Conservation (phyloP, 371 early-diverging fungal species). For the Chytridiales sp. region DNA sequence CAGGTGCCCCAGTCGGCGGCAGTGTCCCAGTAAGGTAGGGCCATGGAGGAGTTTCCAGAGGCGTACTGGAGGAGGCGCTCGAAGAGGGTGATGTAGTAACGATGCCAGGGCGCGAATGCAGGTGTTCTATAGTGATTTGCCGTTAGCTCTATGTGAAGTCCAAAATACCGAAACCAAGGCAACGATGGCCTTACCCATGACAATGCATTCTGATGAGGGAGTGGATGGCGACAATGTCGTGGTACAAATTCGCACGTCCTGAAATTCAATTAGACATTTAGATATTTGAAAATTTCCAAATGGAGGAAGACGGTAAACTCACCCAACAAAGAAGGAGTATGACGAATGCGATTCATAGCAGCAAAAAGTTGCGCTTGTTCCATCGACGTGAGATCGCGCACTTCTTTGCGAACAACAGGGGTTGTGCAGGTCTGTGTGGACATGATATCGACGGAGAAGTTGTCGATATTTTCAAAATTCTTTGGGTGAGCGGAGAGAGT, state of each 20-base stretch:
- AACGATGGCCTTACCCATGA: too few species aligned
- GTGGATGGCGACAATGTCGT: slow-evolving; percentile 11
- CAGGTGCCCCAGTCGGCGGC: not conserved
- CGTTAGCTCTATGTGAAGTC: not conserved
- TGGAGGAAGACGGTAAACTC: too few species aligned
- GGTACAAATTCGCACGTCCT: slow-evolving; percentile 9
- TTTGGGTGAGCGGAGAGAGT: not conserved
- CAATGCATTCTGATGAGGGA: too few species aligned
- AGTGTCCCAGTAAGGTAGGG: slow-evolving; percentile 20
- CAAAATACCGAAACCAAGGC: not conserved
- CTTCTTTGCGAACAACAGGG: slow-evolving; percentile 8
- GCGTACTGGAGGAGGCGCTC: slow-evolving; percentile 6
- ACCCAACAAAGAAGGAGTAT: slow-evolving; percentile 5
- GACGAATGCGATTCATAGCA: slow-evolving; percentile 5
- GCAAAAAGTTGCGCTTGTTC: slow-evolving; percentile 1
- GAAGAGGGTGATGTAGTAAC: slow-evolving; percentile 15
- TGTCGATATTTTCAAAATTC: not conserved
- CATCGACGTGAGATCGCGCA: slow-evolving; percentile 7
- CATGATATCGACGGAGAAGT: slow-evolving; percentile 1
- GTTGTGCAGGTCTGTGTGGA: slow-evolving; percentile 2
- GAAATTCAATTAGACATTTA: too few species aligned
- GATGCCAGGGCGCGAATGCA: slow-evolving; percentile 35
- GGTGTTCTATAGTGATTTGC: slow-evolving; percentile 23
- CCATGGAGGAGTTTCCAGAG: slow-evolving; percentile 7
- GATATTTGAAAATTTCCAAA: too few species aligned